Conservation (phyloP, 2,329 filamentous ascomycete species). For the Fusarium floridanum region DNA sequence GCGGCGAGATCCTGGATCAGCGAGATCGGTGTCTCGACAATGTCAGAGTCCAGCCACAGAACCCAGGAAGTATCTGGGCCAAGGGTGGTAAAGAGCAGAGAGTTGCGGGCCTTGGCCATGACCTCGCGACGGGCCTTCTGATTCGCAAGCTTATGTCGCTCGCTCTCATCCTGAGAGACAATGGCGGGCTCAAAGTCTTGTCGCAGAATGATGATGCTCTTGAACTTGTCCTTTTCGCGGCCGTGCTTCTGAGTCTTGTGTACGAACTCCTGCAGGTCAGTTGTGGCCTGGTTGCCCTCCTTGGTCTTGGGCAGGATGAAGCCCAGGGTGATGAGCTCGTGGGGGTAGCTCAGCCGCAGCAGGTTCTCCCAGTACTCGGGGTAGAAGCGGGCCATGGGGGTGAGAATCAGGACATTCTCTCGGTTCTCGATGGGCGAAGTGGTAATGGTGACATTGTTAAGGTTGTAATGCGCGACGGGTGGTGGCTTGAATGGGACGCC, state of each 20-base stretch:
- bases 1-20: slow-evolving; percentile 92
- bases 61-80: slow-evolving; percentile 95
- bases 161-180: slow-evolving; percentile 83
- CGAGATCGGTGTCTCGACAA: slow-evolving; percentile 85
- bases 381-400: slow-evolving; percentile 94
- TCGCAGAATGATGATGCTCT: slow-evolving; percentile 91
- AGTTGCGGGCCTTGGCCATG: slow-evolving; percentile 95
- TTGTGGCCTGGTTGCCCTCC: slow-evolving; percentile 89
- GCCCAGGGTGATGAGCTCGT: slow-evolving; percentile 92
- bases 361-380: slow-evolving; percentile 96
- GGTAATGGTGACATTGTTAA: slow-evolving; percentile 94
- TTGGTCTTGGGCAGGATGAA: slow-evolving; percentile 96
- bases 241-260: slow-evolving; percentile 84
- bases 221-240: slow-evolving; percentile 84
- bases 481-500: slow-evolving; percentile 67
- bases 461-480: slow-evolving; percentile 90
- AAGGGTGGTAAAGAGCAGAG: slow-evolving; percentile 92
- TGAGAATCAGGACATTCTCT: slow-evolving; percentile 91
- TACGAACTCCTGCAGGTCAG: slow-evolving; percentile 86
- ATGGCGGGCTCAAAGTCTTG: slow-evolving; percentile 93
- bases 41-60: slow-evolving; percentile 93
- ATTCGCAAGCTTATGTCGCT: slow-evolving; percentile 91
- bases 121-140: slow-evolving; percentile 88
- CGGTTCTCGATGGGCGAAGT: slow-evolving; percentile 79
- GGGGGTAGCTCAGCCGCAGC: slow-evolving; percentile 85